Evolutionary conservation across 2,329 filamentous ascomycete genomes (phyloP).

Genomic region (Triangularia verruculosa): DNA sequence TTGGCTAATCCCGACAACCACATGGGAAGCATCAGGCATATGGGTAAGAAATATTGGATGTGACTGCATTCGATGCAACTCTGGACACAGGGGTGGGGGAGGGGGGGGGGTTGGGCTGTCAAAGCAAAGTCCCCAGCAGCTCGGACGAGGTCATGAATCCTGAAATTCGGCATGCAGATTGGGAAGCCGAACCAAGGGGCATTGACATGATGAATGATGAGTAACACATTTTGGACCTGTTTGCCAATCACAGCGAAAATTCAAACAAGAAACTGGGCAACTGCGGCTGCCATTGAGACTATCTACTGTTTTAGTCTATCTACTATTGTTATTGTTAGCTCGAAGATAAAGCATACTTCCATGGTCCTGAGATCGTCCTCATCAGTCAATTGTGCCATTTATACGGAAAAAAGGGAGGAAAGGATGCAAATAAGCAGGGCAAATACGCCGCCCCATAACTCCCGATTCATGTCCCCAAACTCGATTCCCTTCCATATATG

Average conservation of each 20-base stretch:
- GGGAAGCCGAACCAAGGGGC: neutral
- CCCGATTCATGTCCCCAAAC: too few species aligned
- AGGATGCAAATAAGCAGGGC: too few species aligned
- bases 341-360: neutral
- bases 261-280: neutral
- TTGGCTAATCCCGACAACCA: neutral
- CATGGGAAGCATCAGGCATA: neutral
- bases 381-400: too few species aligned
- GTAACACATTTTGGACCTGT: neutral
- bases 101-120: neutral
- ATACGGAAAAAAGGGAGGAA: too few species aligned
- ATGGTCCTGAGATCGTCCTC: neutral
- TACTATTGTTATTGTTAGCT: neutral
- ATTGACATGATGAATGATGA: neutral
- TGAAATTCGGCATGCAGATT: neutral
- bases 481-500: too few species aligned
- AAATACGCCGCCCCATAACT: too few species aligned
- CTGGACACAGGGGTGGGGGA: neutral
- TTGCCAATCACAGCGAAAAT: neutral
- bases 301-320: neutral
- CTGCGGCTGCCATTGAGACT: neutral
- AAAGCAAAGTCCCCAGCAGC: neutral
- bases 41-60: neutral
- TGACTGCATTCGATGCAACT: neutral
- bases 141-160: neutral